These are phyloP conservation scores for Amphirosellinia nigrospora DNA, from an alignment of 495 filamentous ascomycete genomes.

Conservation along the genomic window DNA sequence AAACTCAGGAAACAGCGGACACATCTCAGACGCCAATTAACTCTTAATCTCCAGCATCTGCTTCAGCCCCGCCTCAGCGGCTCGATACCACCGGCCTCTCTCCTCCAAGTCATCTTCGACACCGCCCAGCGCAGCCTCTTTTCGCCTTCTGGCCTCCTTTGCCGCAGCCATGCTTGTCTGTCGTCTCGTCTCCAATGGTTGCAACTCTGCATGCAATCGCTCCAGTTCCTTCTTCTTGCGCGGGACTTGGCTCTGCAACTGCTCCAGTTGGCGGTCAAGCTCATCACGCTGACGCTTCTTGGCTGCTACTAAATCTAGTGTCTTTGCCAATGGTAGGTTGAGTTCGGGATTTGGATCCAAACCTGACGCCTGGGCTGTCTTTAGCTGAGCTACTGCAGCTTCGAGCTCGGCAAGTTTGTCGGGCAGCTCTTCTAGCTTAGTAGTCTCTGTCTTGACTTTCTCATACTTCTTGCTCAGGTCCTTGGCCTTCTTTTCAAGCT, in stretches of 20 bases:
- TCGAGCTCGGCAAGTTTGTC: slow-evolving; percentile 67
- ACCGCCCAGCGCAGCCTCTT: slow-evolving; percentile 67
- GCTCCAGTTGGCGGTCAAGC: slow-evolving; percentile 71
- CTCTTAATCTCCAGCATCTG: slow-evolving; percentile 60
- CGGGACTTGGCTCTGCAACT: slow-evolving; percentile 68
- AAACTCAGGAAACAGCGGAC: not conserved
- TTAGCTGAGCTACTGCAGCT: slow-evolving; percentile 61
- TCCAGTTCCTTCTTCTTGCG: slow-evolving; percentile 75
- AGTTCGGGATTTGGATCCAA: slow-evolving; percentile 47
- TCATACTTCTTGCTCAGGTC: slow-evolving; percentile 66
- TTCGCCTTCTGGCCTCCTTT: slow-evolving; percentile 78
- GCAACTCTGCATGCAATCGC: slow-evolving; percentile 71
- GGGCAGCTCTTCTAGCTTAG: slow-evolving; percentile 65
- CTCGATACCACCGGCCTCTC: slow-evolving; percentile 80
- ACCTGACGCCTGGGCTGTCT: slow-evolving; percentile 40
- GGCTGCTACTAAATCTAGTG: slow-evolving; percentile 61
- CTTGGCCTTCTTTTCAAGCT: slow-evolving; percentile 71
- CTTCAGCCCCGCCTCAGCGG: slow-evolving; percentile 70
- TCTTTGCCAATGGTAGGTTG: slow-evolving; percentile 65
- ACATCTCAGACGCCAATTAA: slow-evolving; percentile 3
- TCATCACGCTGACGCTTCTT: slow-evolving; percentile 66
- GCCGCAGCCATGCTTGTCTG: slow-evolving; percentile 71
- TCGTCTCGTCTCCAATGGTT: slow-evolving; percentile 73
- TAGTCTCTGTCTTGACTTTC: slow-evolving; percentile 65
- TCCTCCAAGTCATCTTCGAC: slow-evolving; percentile 82